Evolutionary conservation across 2,329 filamentous ascomycete genomes (phyloP), one percentile per base, ranked within the genome.

Genomic region (Waltergamsia citrina): DNA sequence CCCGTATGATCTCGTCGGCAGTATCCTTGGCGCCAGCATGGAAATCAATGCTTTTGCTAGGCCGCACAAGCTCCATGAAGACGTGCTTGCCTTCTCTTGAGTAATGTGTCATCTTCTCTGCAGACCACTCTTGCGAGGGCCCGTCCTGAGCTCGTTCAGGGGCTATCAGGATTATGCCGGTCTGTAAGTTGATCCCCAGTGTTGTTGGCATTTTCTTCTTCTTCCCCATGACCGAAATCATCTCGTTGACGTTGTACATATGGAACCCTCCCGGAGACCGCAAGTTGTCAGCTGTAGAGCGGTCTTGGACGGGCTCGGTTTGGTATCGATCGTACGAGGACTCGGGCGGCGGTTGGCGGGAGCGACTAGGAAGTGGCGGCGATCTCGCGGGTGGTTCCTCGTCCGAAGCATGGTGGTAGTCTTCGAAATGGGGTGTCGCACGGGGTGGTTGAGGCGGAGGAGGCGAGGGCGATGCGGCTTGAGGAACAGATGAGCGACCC

Each of bases 181-280:
- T 93, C 31, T 81, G 79, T 36, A 92, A 68, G 52, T 96, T 95
- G 50, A 96, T 81, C n/a, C 90, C 90, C 24, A 96, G 60, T 0
- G 85, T 94, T n/a, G 87, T 94, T 2, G 90, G 87, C 85, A 95
- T 92, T 63, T 96, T 96, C 67, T 94, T 94, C 50, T 85, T 82
- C 65, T 94, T 94, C 37, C 90, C 90, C 77, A 94, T 88, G 29
- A 92, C 78, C n/a, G 87, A 90, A 5, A 94, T 77, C 83, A 94
- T 94, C 60, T 96, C 90, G 53, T 88, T 94, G 48, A 96, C 88
- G 48, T 94, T 95, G 61, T 95, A 96, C 56, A 96, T 69, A 51
- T 93, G 88, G 52, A 88, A 96, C 3, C 85, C 85, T 14, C 85
- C 84, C 5, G 85, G 84, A 3, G 81, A 79, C 20, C 56, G 54